Conservation (phyloP, 768 basidiomycete species). For the Pleurotus tuoliensis region DNA sequence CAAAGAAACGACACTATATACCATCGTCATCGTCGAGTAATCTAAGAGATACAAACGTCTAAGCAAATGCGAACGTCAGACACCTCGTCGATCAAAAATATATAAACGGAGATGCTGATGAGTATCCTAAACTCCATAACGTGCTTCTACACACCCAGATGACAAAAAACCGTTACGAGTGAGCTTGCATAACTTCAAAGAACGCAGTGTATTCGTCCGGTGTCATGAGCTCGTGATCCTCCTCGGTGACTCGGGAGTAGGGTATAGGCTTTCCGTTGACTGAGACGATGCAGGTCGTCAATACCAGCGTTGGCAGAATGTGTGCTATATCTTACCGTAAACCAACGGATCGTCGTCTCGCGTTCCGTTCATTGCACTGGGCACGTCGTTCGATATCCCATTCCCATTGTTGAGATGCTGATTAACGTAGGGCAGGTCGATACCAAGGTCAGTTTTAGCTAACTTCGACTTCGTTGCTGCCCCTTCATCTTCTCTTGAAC, state of each 20-base stretch:
- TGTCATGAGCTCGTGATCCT: slow-evolving; percentile 90
- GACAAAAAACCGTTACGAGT: slow-evolving; percentile 19
- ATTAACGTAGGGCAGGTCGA: slow-evolving; percentile 11
- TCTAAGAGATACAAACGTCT: too few relatives aligned
- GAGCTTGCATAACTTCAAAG: slow-evolving; percentile 64
- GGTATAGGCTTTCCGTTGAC: slow-evolving; percentile 74
- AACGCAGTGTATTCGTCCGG: slow-evolving; percentile 87
- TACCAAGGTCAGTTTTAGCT: slow-evolving; percentile 34
- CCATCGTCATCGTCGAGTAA: too few relatives aligned
- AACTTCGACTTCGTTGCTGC: slow-evolving; percentile 30
- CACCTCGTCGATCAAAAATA: too few relatives aligned
- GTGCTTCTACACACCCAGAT: too few relatives aligned
- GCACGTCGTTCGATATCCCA: slow-evolving; percentile 14
- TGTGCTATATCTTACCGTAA: slow-evolving; percentile 45
- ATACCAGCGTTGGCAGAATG: not conserved
- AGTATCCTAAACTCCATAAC: too few relatives aligned
- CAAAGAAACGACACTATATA: too few relatives aligned
- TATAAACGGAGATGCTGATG: too few relatives aligned
- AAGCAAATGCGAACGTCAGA: too few relatives aligned
- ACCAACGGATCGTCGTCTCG: slow-evolving; percentile 58
- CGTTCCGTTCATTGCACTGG: slow-evolving; percentile 14
- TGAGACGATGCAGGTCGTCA: slow-evolving; percentile 21
- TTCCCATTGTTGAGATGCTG: slow-evolving; percentile 20
- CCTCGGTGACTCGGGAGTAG: slow-evolving; percentile 83
- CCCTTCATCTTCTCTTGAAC: slow-evolving; percentile 60